Conservation (phyloP, 2,329 filamentous ascomycete genomes). For the Chaetomiaceae sp. region DNA sequence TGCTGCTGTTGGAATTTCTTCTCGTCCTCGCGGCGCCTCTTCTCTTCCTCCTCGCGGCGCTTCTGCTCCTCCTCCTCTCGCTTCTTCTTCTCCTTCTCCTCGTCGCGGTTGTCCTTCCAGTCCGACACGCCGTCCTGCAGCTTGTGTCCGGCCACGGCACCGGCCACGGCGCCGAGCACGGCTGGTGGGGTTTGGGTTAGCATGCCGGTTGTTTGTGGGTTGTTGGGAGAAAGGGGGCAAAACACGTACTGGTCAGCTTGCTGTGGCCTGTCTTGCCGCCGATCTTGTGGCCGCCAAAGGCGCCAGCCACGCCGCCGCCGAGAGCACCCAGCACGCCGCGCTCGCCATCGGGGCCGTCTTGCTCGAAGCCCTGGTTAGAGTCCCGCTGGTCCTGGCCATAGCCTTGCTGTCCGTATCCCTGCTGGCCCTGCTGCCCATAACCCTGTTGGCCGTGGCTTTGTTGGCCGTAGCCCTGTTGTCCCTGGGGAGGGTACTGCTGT, state of each 20-base stretch:
- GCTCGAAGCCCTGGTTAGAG: not conserved
- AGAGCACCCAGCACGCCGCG: slow-evolving; percentile 38
- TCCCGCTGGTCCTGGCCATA: not conserved
- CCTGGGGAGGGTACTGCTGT: slow-evolving; percentile 2
- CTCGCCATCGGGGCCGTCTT: slow-evolving; percentile 33
- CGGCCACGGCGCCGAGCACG: slow-evolving; percentile 37
- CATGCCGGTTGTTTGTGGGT: not conserved
- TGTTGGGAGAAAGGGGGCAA: too few species aligned
- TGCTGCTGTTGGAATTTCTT: slow-evolving; percentile 15
- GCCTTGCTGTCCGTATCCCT: not conserved
- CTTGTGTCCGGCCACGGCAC: slow-evolving; percentile 40
- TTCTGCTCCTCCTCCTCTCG: slow-evolving; percentile 27
- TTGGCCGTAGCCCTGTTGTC: not conserved
- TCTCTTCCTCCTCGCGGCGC: slow-evolving; percentile 20
- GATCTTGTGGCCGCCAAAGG: slow-evolving; percentile 37
- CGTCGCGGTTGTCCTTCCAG: slow-evolving; percentile 37
- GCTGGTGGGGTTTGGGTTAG: too few species aligned
- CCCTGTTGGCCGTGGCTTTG: slow-evolving; percentile 3
- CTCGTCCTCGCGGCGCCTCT: slow-evolving; percentile 25
- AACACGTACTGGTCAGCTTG: slow-evolving; percentile 29
- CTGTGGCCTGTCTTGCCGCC: slow-evolving; percentile 32
- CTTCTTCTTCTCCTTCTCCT: slow-evolving; percentile 31
- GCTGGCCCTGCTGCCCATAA: not conserved
- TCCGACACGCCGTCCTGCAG: slow-evolving; percentile 37
- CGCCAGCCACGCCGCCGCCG: slow-evolving; percentile 38